Percentiles rank a stretch among this genome's conserved stretches.
phyloP scores from a whole-genome alignment of 2,329 filamentous ascomycete species.

The Bipolaris sorokiniana region DNA sequence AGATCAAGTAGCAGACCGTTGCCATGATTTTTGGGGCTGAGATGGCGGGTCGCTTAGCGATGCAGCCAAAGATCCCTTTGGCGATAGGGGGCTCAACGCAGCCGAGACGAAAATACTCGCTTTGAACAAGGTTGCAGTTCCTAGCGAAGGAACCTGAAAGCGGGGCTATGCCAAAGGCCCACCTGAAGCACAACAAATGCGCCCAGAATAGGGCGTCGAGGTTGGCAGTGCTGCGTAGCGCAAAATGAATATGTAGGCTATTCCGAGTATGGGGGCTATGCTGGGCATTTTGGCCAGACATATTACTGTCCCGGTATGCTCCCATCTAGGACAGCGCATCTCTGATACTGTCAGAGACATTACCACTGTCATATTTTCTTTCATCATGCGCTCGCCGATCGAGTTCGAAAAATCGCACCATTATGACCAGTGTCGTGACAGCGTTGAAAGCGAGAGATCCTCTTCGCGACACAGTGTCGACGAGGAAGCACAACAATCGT shows the following conservation, averaged over 20 bases:
- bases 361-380: background rate
- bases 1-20: conserved; percentile 3
- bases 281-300: conserved; percentile 21
- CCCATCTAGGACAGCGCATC: conserved; percentile 13
- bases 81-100: conserved; percentile 22
- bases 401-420: conserved; percentile 32
- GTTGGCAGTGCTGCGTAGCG: conserved; percentile 11
- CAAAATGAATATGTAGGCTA: conserved; percentile 21
- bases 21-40: conserved; percentile 20
- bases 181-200: conserved; percentile 8
- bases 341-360: background rate
- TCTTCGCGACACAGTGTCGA: conserved; percentile 21
- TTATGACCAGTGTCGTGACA: conserved; percentile 31
- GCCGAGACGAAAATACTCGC: conserved; percentile 26
- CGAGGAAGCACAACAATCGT: conserved; percentile 21
- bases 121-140: conserved; percentile 12
- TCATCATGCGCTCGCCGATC: conserved; percentile 31
- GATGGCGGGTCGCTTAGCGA: conserved; percentile 22
- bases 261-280: conserved; percentile 23
- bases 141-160: conserved; percentile 10
- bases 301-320: conserved; percentile 17
- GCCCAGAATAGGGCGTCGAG: conserved; percentile 8
- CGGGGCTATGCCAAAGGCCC: conserved; percentile 15
- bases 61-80: conserved; percentile 10
- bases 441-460: conserved; percentile 29